Percentiles rank a stretch among this genome's conserved stretches.
Conservation (phyloP, 2,329 filamentous ascomycete genomes). For the Colletotrichum sp. region DNA sequence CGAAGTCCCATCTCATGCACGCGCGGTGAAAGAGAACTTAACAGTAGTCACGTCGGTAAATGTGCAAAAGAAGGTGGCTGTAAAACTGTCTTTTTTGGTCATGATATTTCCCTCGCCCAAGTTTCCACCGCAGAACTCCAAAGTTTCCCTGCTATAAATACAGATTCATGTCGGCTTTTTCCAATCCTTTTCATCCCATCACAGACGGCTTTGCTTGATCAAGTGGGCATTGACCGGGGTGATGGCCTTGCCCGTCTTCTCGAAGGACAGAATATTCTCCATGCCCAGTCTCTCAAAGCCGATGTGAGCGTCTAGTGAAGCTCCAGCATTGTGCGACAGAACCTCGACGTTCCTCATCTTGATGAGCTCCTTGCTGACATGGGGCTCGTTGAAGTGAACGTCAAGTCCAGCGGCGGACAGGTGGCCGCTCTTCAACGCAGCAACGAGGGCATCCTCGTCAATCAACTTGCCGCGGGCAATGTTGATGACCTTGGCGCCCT, state of each 20-base stretch:
- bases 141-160: neutral
- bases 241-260: conserved; percentile 5
- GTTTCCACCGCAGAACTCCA: neutral
- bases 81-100: too few relatives aligned
- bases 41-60: neutral
- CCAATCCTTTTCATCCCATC: neutral
- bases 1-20: neutral
- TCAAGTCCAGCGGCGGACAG: conserved; percentile 71
- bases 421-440: conserved; percentile 67
- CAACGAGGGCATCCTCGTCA: conserved; percentile 72
- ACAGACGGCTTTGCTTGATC: conserved; percentile 16
- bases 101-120: neutral
- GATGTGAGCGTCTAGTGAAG: conserved; percentile 11
- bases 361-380: conserved; percentile 17
- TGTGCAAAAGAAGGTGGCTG: neutral
- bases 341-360: conserved; percentile 17
- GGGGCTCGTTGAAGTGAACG: conserved; percentile 74
- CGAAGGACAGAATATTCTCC: conserved; percentile 12
- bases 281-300: conserved; percentile 17
- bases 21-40: neutral
- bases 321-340: conserved; percentile 16
- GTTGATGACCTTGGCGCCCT: conserved; percentile 72
- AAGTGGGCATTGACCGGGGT: conserved; percentile 13
- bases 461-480: conserved; percentile 76
- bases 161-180: neutral